Conservation (phyloP, 2,329 filamentous ascomycete species). For the Fonsecaea monophora region DNA sequence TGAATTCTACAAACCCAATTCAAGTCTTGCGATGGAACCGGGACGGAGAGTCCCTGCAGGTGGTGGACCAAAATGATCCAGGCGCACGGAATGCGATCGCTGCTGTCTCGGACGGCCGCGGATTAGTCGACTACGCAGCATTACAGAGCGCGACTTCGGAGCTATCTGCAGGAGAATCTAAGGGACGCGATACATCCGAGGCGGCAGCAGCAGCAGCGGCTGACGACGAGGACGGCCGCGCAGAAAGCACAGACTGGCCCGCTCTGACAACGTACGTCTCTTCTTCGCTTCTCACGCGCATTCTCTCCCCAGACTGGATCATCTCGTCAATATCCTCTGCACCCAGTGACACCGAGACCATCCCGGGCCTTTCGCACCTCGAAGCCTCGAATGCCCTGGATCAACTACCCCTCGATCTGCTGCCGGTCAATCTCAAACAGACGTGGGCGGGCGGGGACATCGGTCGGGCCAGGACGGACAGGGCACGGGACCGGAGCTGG, state of each 20-base stretch:
- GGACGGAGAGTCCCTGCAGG: conserved; percentile 47
- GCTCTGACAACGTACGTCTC: conserved; percentile 60
- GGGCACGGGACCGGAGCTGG: conserved; percentile 68
- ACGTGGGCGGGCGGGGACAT: conserved; percentile 69
- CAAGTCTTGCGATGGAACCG: conserved; percentile 63
- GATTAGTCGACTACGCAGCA: conserved; percentile 37
- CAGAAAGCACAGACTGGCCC: conserved; percentile 52
- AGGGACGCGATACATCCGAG: not conserved
- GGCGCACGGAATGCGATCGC: conserved; percentile 55
- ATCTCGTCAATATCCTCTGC: conserved; percentile 66
- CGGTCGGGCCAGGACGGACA: conserved; percentile 67
- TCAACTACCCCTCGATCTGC: conserved; percentile 54
- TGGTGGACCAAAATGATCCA: conserved; percentile 45
- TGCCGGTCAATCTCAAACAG: conserved; percentile 66
- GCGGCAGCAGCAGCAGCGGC: conserved; percentile 28
- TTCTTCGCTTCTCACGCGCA: conserved; percentile 39
- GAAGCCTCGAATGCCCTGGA: conserved; percentile 33
- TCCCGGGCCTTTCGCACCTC: conserved; percentile 59
- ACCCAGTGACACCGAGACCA: conserved; percentile 62
- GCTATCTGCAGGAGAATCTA: conserved; percentile 21
- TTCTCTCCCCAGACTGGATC: conserved; percentile 52
- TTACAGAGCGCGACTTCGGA: conserved; percentile 36
- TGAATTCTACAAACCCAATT: conserved; percentile 26
- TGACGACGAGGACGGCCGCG: conserved; percentile 42
- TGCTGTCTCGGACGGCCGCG: conserved; percentile 50